These are phyloP conservation scores for Stephania japonica DNA, from an alignment of 164 flowering plant genomes.

Conservation along the genomic window DNA sequence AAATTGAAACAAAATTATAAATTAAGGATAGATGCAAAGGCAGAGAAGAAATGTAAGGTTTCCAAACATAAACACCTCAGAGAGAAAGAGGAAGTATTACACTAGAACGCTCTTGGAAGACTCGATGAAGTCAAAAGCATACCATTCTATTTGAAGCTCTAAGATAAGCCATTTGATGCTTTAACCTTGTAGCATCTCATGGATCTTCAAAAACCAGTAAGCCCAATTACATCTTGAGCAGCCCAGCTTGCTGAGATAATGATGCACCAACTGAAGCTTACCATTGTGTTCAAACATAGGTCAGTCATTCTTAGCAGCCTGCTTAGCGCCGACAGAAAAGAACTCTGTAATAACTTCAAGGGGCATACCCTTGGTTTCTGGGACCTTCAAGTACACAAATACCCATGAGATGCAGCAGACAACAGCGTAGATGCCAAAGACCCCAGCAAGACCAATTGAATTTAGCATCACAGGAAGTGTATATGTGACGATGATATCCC, in stretches of 20 bases:
- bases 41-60: background rate
- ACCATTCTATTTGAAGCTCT: background rate
- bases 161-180: background rate
- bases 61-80: background rate
- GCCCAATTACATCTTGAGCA: background rate
- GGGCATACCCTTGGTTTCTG: conserved; percentile 98
- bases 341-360: conserved; percentile 89
- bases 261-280: background rate
- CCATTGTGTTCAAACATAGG: background rate
- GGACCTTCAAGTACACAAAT: conserved; percentile 83
- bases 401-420: conserved; percentile 74
- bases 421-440: conserved; percentile 70
- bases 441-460: conserved; percentile 75
- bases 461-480: conserved; percentile 74
- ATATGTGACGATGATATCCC: conserved; percentile 89
- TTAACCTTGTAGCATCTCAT: background rate
- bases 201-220: background rate
- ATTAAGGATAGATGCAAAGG: background rate
- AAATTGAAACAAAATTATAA: background rate
- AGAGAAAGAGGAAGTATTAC: background rate
- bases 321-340: conserved; percentile 84
- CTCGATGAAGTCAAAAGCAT: background rate
- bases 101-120: background rate
- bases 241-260: background rate
- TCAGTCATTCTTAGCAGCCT: conserved; percentile 36